Evolutionary conservation across 345 rosid genomes (phyloP).

Genomic region (Boechera stricta): DNA sequence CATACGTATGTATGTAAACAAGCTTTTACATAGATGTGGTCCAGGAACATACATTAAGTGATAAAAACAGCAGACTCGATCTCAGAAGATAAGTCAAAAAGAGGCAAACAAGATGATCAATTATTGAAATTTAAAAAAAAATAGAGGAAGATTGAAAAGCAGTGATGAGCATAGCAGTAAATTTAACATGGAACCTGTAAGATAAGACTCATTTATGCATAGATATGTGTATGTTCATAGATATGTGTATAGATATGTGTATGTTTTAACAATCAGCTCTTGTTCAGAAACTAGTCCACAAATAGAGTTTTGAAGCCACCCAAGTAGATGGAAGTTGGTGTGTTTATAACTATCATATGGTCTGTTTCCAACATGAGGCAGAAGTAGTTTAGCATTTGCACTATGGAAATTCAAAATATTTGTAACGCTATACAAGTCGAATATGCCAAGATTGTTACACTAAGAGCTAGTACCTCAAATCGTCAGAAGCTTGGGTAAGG

Average conservation of each 20-base stretch:
- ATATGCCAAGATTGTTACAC: slow-evolving; percentile 5
- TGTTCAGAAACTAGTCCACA: slow-evolving; percentile 12
- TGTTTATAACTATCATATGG: not conserved
- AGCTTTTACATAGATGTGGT: slow-evolving; percentile 32
- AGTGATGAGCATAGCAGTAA: not conserved
- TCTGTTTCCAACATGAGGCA: not conserved
- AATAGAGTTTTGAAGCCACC: slow-evolving; percentile 7
- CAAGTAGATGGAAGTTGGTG: not conserved
- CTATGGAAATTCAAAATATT: not conserved
- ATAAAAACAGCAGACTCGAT: slow-evolving; percentile 6
- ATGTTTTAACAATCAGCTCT: not conserved
- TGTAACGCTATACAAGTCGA: not conserved
- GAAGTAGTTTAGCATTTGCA: slow-evolving; percentile 7
- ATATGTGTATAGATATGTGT: not conserved
- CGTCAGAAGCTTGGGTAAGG: slow-evolving; percentile 86
- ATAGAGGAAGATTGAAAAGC: not conserved
- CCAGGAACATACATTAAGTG: not conserved
- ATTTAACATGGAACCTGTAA: not conserved
- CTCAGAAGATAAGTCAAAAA: not conserved
- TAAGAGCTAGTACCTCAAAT: slow-evolving; percentile 65
- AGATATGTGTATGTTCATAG: not conserved
- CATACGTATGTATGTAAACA: not conserved
- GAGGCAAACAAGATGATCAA: slow-evolving; percentile 16
- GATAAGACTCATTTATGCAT: not conserved
- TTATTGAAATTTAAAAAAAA: not conserved